phyloP scores from a whole-genome alignment of 2,329 filamentous ascomycete genomes.

The Chaetomium strumarium region DNA sequence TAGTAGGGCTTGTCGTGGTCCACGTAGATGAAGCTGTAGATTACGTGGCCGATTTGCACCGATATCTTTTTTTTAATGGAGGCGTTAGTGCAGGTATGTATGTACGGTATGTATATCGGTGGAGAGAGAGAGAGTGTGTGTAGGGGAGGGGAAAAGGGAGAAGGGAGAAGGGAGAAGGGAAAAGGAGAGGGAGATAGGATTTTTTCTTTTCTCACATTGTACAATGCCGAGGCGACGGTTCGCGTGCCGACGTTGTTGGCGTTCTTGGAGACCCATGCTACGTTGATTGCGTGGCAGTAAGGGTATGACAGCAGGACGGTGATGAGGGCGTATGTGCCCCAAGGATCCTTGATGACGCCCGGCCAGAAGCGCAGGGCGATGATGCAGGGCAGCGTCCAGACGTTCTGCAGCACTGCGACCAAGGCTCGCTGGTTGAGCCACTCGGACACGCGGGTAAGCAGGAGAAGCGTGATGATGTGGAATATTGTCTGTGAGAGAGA shows the following conservation, averaged over 20 bases:
- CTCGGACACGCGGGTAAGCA: conserved; percentile 47
- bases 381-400: conserved; percentile 53
- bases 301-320: conserved; percentile 48
- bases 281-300: conserved; percentile 54
- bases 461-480: conserved; percentile 46
- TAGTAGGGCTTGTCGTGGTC: conserved; percentile 51
- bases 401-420: conserved; percentile 38
- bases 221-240: conserved; percentile 52
- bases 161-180: no score
- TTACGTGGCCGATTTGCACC: conserved; percentile 33
- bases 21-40: conserved; percentile 42
- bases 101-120: no score
- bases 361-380: conserved; percentile 44
- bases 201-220: conserved; percentile 38
- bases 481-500: conserved; percentile 35
- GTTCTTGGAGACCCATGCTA: conserved; percentile 54
- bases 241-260: conserved; percentile 54
- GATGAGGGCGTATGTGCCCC: conserved; percentile 47
- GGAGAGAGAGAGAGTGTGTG: neutral
- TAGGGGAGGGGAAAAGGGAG: neutral
- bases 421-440: conserved; percentile 44
- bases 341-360: conserved; percentile 36
- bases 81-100: no score
- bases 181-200: no score
- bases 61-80: conserved; percentile 28